Evolutionary conservation across 176 grass and related monocot species (phyloP), one percentile per base, ranked within the genome.

Genomic region (Bothriochloa decipiens): DNA sequence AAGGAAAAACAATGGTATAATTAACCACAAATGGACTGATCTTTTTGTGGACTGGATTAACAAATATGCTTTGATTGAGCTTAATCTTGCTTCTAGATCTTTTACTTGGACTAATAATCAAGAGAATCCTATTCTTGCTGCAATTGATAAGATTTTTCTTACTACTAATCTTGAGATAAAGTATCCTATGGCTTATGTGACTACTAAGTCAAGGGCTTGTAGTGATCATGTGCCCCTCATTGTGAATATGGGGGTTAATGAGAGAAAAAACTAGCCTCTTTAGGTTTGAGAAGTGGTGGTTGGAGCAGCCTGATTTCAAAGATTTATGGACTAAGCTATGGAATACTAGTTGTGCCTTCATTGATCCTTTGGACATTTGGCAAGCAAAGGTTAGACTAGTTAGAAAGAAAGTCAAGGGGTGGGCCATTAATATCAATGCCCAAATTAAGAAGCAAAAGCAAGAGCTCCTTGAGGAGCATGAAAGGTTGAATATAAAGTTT

Each of bases 271-370:
- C 11, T 3, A 4, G 11, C 5, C 6, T 65, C 0, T 65, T 65
- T 15, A 13, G 13, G 1, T 65, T 63, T 39, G 65, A 20, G 2
- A 58, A 58, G 10, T 58, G 53, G 53, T 58, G 53, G 53, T 20
- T n/a, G 0, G 53, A 58, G 0, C 20, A n/a, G 3, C 17, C 17
- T 1, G 53, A 58, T 3, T 58, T 58, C 0, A 22, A 0, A 2
- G 20, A 58, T 0, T 0, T 22, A 0, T 7, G n/a, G 0, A 3
- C 4, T 2, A n/a, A 10, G 0, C 2, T 5, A 0, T 62, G n/a
- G n/a, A 3, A 25, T 1, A 62, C 58, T 1, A 1, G 0, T 0
- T 62, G n/a, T 12, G 3, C 1, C 0, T 62, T 26, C 0, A 3
- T 1, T 2, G 1, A 62, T 0, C n/a, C 58, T 1, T 1, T 62